phyloP scores from a whole-genome alignment of 2,329 filamentous ascomycete species.

The Corinectria fuckeliana region DNA sequence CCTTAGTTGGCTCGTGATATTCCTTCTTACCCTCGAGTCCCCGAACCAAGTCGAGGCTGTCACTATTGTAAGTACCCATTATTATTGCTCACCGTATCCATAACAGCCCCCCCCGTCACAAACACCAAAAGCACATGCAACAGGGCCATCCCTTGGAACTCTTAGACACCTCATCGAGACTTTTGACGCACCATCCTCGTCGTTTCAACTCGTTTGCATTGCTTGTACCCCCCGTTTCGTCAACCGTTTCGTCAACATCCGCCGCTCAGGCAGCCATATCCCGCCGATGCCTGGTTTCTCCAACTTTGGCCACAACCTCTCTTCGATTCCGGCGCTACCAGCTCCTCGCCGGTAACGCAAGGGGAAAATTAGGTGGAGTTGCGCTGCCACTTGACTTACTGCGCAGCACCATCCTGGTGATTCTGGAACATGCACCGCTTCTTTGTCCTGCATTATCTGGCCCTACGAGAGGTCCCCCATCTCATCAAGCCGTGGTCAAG shows the following conservation, averaged over 20 bases:
- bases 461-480: slow-evolving; percentile 8
- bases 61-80: too few relatives aligned
- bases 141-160: slow-evolving; percentile 30
- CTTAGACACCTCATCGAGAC: slow-evolving; percentile 30
- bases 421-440: slow-evolving; percentile 8
- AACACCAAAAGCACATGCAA: neutral
- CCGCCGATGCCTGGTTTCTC: neutral
- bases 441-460: slow-evolving; percentile 11
- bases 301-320: neutral
- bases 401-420: neutral
- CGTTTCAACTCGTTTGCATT: slow-evolving; percentile 8
- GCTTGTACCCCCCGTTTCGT: slow-evolving; percentile 3
- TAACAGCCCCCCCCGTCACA: slow-evolving; percentile 2
- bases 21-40: neutral
- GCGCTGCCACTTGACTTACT: neutral
- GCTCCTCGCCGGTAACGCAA: neutral
- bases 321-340: neutral
- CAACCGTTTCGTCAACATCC: slow-evolving; percentile 27
- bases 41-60: too few relatives aligned
- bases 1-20: neutral
- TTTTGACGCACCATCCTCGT: slow-evolving; percentile 28
- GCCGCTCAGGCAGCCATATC: slow-evolving; percentile 24
- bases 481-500: neutral
- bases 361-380: neutral
- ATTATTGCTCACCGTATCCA: slow-evolving; percentile 5